These are phyloP conservation scores for Cercospora sp. DNA, from an alignment of 2,329 filamentous ascomycete species.

Conservation along the genomic window DNA sequence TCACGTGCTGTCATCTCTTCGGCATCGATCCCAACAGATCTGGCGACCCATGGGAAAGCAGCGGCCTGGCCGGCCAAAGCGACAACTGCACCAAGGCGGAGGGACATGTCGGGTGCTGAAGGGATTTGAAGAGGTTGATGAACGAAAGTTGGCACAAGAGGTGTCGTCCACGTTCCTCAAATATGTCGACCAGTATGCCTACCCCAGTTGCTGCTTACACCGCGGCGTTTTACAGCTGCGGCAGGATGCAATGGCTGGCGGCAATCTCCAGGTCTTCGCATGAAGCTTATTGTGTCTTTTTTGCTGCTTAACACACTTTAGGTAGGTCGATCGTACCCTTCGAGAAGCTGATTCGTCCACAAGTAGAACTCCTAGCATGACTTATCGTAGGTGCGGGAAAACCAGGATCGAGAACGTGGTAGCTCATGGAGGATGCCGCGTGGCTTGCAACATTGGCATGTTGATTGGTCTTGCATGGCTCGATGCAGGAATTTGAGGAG, in stretches of 20 bases:
- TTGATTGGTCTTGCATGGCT: background rate
- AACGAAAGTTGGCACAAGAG: background rate
- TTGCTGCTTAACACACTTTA: background rate
- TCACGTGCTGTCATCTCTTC: slow-evolving; percentile 36
- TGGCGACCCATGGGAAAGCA: slow-evolving; percentile 45
- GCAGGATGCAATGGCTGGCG: background rate
- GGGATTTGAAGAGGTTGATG: background rate
- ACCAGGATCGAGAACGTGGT: slow-evolving; percentile 1
- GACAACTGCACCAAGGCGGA: slow-evolving; percentile 19
- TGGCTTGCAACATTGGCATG: too few relatives aligned
- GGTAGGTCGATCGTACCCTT: background rate
- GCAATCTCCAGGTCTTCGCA: slow-evolving; percentile 2
- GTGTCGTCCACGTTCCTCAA: background rate
- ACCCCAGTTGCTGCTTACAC: background rate
- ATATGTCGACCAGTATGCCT: background rate
- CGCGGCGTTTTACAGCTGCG: background rate
- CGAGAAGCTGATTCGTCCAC: background rate
- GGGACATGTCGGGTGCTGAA: background rate
- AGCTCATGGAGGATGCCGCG: background rate
- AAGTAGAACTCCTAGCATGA: background rate
- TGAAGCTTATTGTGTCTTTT: slow-evolving; percentile 1
- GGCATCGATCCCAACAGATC: slow-evolving; percentile 28
- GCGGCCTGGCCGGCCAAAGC: slow-evolving; percentile 32
- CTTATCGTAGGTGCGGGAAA: background rate
- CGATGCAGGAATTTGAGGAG: background rate